Evolutionary conservation across 1,284 basidiomycete species (phyloP).

Genomic region (Phellopilus nigrolimitatus): DNA sequence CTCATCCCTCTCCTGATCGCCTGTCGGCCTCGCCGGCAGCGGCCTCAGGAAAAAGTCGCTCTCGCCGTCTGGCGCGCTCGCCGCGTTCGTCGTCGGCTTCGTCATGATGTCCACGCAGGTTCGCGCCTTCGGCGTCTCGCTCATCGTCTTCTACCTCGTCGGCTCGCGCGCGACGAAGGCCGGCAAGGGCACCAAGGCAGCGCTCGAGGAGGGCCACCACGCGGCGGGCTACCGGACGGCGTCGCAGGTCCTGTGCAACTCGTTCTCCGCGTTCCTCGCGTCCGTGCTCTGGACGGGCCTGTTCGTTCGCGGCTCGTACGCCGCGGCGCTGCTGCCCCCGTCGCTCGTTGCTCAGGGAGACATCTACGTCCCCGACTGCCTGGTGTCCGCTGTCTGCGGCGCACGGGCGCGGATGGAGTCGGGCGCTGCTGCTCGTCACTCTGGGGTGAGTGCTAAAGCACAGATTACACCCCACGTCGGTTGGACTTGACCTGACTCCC

Average conservation of each 20-base stretch:
- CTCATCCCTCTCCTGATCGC: constrained; percentile 39
- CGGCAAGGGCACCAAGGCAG: constrained; percentile 64
- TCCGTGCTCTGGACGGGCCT: constrained; percentile 59
- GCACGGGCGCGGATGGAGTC: constrained; percentile 44
- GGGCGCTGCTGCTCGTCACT: constrained; percentile 56
- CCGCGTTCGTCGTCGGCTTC: constrained; percentile 74
- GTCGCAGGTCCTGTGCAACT: constrained; percentile 81
- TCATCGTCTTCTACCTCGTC: constrained; percentile 80
- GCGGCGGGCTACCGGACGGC: constrained; percentile 67
- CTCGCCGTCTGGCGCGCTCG: constrained; percentile 65
- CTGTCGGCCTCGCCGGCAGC: constrained; percentile 39
- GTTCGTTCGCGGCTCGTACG: constrained; percentile 40
- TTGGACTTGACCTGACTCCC: neutral
- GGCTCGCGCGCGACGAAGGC: constrained; percentile 86
- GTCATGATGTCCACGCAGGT: constrained; percentile 56
- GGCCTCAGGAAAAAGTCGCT: constrained; percentile 57
- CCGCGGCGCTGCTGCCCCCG: constrained; percentile 22
- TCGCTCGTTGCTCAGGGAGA: constrained; percentile 16
- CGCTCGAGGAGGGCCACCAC: constrained; percentile 75
- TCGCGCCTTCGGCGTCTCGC: constrained; percentile 62
- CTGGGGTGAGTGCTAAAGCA: constrained; percentile 55
- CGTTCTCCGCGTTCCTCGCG: constrained; percentile 64
- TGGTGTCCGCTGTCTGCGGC: constrained; percentile 55
- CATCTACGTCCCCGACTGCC: constrained; percentile 28
- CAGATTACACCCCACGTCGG: neutral